These are phyloP conservation scores for Colletotrichum lentis DNA, from an alignment of 2,329 filamentous ascomycete genomes.

Conservation along the genomic window DNA sequence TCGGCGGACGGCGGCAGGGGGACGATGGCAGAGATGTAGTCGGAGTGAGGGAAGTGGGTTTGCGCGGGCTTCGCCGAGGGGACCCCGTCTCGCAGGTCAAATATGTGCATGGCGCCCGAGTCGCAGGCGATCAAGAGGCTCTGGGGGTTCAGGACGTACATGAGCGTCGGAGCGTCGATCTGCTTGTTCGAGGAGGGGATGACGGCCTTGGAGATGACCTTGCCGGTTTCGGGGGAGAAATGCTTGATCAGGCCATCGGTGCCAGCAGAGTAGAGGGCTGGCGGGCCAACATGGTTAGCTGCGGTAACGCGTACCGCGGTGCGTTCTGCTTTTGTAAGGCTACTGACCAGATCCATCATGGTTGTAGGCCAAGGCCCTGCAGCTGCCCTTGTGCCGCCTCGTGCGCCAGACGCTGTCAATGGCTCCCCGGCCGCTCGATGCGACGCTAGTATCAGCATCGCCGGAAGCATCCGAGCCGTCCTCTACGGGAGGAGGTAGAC, in stretches of 20 bases:
- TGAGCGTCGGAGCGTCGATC: conserved; percentile 78
- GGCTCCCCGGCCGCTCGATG: conserved; percentile 72
- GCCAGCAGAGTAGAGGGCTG: conserved; percentile 70
- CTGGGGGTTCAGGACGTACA: conserved; percentile 86
- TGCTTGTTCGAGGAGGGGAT: conserved; percentile 68
- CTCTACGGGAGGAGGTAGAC: conserved; percentile 66
- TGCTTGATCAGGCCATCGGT: conserved; percentile 66
- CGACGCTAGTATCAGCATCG: conserved; percentile 58
- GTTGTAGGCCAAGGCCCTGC: conserved; percentile 80
- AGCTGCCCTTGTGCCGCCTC: conserved; percentile 91
- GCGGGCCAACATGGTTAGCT: conserved; percentile 37
- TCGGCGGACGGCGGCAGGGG: conserved; percentile 80
- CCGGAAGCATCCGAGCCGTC: conserved; percentile 60
- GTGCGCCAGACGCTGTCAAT: conserved; percentile 90
- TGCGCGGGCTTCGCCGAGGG: conserved; percentile 73
- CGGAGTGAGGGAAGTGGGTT: conserved; percentile 86
- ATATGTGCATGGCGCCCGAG: conserved; percentile 86
- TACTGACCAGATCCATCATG: conserved; percentile 76
- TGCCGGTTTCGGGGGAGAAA: conserved; percentile 65
- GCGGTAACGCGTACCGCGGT: neutral
- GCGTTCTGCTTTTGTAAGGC: neutral
- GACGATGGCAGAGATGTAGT: conserved; percentile 90
- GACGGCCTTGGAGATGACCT: conserved; percentile 82
- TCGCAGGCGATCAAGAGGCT: conserved; percentile 90
- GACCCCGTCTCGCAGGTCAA: conserved; percentile 75